Conservation (phyloP, 495 filamentous ascomycete genomes). For the Penicillium cinerascens region DNA sequence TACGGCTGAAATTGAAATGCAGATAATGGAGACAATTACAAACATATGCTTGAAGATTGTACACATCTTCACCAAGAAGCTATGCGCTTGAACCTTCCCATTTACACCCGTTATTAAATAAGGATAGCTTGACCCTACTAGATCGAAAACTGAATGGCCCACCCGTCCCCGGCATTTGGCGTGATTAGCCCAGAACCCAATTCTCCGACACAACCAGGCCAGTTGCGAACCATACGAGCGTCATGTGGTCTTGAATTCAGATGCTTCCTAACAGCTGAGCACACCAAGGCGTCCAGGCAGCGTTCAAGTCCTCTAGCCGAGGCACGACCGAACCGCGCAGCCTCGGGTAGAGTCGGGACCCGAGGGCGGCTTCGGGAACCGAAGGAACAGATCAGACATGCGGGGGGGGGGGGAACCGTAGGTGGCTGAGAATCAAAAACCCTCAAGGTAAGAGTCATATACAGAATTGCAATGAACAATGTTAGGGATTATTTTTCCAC, state of each 20-base stretch:
- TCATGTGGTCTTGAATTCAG: constrained; percentile 20
- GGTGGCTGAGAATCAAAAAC: background rate
- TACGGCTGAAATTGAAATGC: constrained; percentile 17
- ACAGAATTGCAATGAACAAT: background rate
- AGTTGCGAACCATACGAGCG: constrained; percentile 19
- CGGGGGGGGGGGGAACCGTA: background rate
- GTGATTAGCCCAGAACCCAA: constrained; percentile 13
- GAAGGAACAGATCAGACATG: constrained; percentile 1
- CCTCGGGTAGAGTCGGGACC: constrained; percentile 27
- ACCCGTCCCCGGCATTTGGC: constrained; percentile 3
- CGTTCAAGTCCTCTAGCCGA: constrained; percentile 9
- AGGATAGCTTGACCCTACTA: background rate
- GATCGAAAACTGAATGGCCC: background rate
- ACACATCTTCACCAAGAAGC: background rate
- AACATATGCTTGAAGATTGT: background rate
- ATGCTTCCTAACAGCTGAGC: background rate
- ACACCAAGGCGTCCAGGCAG: background rate
- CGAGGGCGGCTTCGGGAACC: constrained; percentile 7
- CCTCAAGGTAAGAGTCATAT: background rate
- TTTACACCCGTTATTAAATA: background rate
- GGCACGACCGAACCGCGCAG: constrained; percentile 8
- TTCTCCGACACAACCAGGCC: constrained; percentile 23
- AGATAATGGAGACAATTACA: background rate
- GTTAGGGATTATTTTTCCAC: background rate
- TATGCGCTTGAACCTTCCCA: background rate